phyloP scores from a whole-genome alignment of 805 yeast genomes.

The Saccharomycopsis olivae region DNA sequence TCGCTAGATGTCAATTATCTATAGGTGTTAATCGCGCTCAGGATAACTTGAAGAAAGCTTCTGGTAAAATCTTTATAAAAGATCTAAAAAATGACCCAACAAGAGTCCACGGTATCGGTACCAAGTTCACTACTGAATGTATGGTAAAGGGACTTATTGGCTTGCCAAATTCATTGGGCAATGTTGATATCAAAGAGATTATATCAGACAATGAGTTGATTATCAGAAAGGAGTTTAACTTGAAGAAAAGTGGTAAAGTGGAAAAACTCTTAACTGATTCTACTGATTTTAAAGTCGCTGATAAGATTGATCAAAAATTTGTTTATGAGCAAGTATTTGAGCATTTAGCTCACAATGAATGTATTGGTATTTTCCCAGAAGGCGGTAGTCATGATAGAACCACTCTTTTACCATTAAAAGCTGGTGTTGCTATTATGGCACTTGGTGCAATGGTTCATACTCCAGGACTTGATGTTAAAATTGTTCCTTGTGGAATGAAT shows the following conservation, averaged over 20 bases:
- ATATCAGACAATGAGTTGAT: slow-evolving; percentile 60
- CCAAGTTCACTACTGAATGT: slow-evolving; percentile 56
- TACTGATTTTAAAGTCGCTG: slow-evolving; percentile 61
- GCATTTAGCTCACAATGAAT: slow-evolving; percentile 66
- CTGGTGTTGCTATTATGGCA: slow-evolving; percentile 98
- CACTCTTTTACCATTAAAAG: slow-evolving; percentile 80
- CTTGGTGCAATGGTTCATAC: slow-evolving; percentile 79
- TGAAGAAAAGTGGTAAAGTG: slow-evolving; percentile 33
- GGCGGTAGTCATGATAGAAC: slow-evolving; percentile 97
- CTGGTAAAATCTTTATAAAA: slow-evolving; percentile 54
- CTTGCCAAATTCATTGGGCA: slow-evolving; percentile 69
- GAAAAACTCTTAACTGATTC: slow-evolving; percentile 40
- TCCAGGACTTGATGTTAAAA: slow-evolving; percentile 64
- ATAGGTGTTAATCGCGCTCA: slow-evolving; percentile 93
- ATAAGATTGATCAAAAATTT: slow-evolving; percentile 69
- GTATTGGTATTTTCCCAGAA: slow-evolving; percentile 90
- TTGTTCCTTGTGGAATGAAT: slow-evolving; percentile 94
- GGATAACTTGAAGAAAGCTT: slow-evolving; percentile 60
- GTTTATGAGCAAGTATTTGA: slow-evolving; percentile 78
- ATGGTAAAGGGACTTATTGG: slow-evolving; percentile 56
- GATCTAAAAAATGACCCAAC: slow-evolving; percentile 38
- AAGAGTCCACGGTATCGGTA: slow-evolving; percentile 49
- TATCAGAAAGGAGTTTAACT: slow-evolving; percentile 59
- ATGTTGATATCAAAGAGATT: slow-evolving; percentile 57
- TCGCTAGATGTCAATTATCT: slow-evolving; percentile 67